Percentiles rank a stretch among this genome's conserved stretches.
phyloP scores from a whole-genome alignment of 352 stramenopile species.

The Phytophthora meadii region DNA sequence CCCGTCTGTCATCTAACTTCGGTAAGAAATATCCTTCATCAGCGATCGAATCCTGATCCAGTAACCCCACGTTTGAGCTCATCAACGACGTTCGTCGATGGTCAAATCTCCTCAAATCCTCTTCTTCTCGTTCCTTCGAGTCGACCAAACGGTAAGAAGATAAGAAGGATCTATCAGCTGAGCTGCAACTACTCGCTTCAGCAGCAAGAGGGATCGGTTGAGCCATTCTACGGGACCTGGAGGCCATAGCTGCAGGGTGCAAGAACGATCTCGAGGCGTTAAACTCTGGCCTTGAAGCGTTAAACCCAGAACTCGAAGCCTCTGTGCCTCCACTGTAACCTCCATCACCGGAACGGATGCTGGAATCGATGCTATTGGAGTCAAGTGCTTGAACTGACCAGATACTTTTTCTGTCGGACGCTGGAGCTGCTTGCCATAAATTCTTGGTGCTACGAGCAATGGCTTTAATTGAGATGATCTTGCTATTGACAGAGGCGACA shows the following conservation, averaged over 20 bases:
- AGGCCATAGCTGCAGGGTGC: slow-evolving; percentile 42
- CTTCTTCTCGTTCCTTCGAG: slow-evolving; percentile 41
- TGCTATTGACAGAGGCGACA: slow-evolving; percentile 34
- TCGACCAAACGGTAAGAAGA: slow-evolving; percentile 12
- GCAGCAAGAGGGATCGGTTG: slow-evolving; percentile 44
- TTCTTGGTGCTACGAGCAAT: slow-evolving; percentile 39
- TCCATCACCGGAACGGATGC: slow-evolving; percentile 15
- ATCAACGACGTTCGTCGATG: slow-evolving; percentile 61
- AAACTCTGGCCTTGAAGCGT: slow-evolving; percentile 18
- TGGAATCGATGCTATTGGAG: slow-evolving; percentile 34
- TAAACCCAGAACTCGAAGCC: slow-evolving; percentile 17
- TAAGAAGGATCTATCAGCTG: slow-evolving; percentile 32
- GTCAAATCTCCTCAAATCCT: slow-evolving; percentile 29
- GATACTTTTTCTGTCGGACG: slow-evolving; percentile 17
- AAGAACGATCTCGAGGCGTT: slow-evolving; percentile 59
- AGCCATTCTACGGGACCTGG: slow-evolving; percentile 17
- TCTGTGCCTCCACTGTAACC: slow-evolving; percentile 7
- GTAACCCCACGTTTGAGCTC: slow-evolving; percentile 54
- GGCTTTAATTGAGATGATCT: slow-evolving; percentile 72
- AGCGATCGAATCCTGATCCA: slow-evolving; percentile 52
- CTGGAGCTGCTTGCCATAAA: slow-evolving; percentile 27
- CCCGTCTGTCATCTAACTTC: slow-evolving; percentile 43
- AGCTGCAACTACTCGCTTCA: slow-evolving; percentile 55
- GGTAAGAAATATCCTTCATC: slow-evolving; percentile 54
- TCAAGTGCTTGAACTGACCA: slow-evolving; percentile 27